These are phyloP conservation scores for Penstemon newberryi DNA, from an alignment of 257 asterid genomes.

Conservation along the genomic window DNA sequence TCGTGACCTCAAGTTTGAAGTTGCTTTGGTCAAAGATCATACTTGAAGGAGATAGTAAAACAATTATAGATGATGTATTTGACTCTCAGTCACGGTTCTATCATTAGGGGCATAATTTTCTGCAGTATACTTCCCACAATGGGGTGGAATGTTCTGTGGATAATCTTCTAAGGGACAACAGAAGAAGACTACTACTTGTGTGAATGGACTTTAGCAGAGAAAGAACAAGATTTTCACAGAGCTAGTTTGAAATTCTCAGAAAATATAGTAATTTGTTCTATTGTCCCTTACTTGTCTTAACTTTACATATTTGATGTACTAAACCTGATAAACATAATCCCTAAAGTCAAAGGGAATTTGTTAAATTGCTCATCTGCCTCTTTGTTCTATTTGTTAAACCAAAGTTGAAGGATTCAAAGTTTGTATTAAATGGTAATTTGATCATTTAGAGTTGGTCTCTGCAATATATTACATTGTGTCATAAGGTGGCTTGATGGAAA, in stretches of 20 bases:
- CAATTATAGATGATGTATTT: too few relatives aligned
- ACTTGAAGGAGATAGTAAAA: too few relatives aligned
- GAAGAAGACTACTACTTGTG: conserved; percentile 83
- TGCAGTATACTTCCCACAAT: conserved; percentile 72
- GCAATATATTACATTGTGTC: too few relatives aligned
- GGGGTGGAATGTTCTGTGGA: conserved; percentile 86
- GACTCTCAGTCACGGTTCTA: too few relatives aligned
- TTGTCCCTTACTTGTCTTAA: too few relatives aligned
- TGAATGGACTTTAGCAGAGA: conserved; percentile 68
- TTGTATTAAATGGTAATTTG: too few relatives aligned
- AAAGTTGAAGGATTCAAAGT: neutral
- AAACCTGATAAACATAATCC: neutral
- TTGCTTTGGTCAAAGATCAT: too few relatives aligned
- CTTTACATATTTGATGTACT: neutral
- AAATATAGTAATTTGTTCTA: conserved; percentile 34
- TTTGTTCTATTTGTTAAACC: neutral
- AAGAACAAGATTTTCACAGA: conserved; percentile 51
- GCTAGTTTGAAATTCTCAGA: conserved; percentile 77
- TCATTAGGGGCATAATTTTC: too few relatives aligned
- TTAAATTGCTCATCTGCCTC: neutral
- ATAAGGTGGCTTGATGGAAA: too few relatives aligned
- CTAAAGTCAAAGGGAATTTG: neutral
- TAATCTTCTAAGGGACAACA: conserved; percentile 52
- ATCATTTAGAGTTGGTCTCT: too few relatives aligned
- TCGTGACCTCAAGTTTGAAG: too few relatives aligned